Evolutionary conservation across 257 asterid genomes (phyloP).

Genomic region (Verbascum thapsus): DNA sequence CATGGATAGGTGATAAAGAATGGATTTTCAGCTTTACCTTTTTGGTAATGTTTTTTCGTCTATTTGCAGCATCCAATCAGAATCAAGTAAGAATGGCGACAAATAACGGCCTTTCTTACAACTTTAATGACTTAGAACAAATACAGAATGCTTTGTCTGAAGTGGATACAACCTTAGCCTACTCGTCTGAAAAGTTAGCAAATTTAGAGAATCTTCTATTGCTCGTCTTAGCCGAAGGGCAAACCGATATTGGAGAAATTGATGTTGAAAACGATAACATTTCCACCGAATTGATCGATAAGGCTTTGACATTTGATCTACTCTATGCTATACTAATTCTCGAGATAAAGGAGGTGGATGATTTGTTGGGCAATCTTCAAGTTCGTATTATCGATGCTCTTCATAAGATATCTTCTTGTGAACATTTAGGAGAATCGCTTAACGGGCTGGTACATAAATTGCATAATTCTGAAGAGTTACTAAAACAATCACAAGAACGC

Average conservation of each 20-base stretch:
- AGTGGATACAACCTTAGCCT: conserved; percentile 39
- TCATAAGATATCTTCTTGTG: conserved; percentile 41
- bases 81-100: background rate
- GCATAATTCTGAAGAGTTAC: conserved; percentile 55
- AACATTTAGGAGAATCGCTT: conserved; percentile 40
- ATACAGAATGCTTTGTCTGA: conserved; percentile 22
- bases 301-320: conserved; percentile 61
- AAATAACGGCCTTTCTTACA: background rate
- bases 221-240: conserved; percentile 41
- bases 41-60: background rate
- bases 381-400: conserved; percentile 47
- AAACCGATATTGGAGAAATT: conserved; percentile 48
- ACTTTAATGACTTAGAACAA: conserved; percentile 1
- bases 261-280: conserved; percentile 51
- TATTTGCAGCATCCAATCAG: conserved; percentile 13
- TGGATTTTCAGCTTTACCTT: no score
- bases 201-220: conserved; percentile 65
- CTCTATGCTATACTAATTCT: conserved; percentile 54
- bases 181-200: conserved; percentile 61
- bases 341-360: conserved; percentile 69
- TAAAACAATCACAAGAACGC: conserved; percentile 61
- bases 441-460: conserved; percentile 44
- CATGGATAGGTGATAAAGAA: no score
- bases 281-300: conserved; percentile 58
- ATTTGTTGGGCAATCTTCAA: conserved; percentile 45